A percentile compares a stretch with the other conserved stretches of the same genome.
phyloP scores from a whole-genome alignment of 129 eudicot genomes.

The Gnaphalium uliginosum region DNA sequence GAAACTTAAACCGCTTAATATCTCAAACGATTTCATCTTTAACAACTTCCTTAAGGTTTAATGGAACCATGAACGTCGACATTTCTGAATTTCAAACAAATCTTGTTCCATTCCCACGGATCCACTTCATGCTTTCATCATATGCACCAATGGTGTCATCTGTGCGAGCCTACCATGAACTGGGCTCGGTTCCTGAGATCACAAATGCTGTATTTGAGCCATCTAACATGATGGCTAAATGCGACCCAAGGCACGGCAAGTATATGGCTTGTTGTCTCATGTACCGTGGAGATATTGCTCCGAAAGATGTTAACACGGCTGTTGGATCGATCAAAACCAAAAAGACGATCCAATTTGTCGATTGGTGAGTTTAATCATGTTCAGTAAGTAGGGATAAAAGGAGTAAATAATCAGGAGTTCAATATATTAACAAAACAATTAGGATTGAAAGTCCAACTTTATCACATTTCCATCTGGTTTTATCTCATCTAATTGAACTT shows the following conservation, averaged over 20 bases:
- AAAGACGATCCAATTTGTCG: slow-evolving; percentile 66
- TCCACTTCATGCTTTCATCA: slow-evolving; percentile 82
- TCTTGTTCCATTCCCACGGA: slow-evolving; percentile 76
- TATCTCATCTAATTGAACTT: too few species aligned
- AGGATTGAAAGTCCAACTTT: too few species aligned
- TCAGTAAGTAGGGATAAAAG: too few species aligned
- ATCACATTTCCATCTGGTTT: too few species aligned
- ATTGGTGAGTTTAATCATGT: slow-evolving; percentile 49
- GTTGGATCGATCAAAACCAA: slow-evolving; percentile 61
- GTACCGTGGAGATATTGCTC: slow-evolving; percentile 83
- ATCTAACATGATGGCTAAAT: slow-evolving; percentile 78
- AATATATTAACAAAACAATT: too few species aligned
- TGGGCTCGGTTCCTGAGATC: slow-evolving; percentile 64
- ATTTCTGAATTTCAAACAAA: slow-evolving; percentile 76
- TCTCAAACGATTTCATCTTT: slow-evolving; percentile 68
- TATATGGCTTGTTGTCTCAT: slow-evolving; percentile 80
- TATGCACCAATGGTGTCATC: slow-evolving; percentile 73
- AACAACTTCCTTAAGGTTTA: slow-evolving; percentile 72
- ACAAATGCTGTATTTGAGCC: slow-evolving; percentile 76
- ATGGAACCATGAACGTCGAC: slow-evolving; percentile 75
- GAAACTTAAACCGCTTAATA: slow-evolving; percentile 69
- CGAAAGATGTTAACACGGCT: slow-evolving; percentile 68
- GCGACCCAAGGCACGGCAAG: slow-evolving; percentile 71
- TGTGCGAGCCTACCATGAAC: slow-evolving; percentile 65
- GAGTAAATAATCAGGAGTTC: too few species aligned